Conservation (phyloP, 768 basidiomycete genomes). For the Cytidiella melzeri region DNA sequence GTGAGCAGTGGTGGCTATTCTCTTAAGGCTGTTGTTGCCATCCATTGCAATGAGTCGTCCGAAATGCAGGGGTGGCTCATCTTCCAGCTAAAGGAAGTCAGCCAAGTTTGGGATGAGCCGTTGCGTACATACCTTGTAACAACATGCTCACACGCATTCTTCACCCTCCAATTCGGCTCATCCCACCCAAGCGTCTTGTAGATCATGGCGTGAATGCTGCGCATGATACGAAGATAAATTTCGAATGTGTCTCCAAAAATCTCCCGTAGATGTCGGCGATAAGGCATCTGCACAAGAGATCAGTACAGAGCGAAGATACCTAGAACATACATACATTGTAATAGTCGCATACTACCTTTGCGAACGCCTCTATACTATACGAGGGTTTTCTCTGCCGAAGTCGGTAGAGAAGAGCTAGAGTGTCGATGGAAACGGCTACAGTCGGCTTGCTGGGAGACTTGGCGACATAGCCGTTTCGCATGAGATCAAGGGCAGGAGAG, state of each 20-base stretch:
- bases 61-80: slow-evolving; percentile 1
- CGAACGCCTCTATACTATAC: slow-evolving; percentile 13
- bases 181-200: slow-evolving; percentile 22
- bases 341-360: slow-evolving; percentile 10
- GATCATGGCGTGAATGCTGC: slow-evolving; percentile 18
- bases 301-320: too few relatives aligned
- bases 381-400: slow-evolving; percentile 10
- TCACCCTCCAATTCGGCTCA: slow-evolving; percentile 26
- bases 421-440: slow-evolving; percentile 8
- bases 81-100: slow-evolving; percentile 1
- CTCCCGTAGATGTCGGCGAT: slow-evolving; percentile 15
- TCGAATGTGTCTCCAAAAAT: slow-evolving; percentile 31
- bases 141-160: slow-evolving; percentile 32
- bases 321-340: slow-evolving; percentile 7
- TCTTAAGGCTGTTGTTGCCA: slow-evolving; percentile 10
- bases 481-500: slow-evolving; percentile 9
- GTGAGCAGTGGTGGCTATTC: neutral
- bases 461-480: slow-evolving; percentile 5
- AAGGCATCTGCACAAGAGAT: slow-evolving; percentile 25
- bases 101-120: neutral
- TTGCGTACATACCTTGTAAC: slow-evolving; percentile 26
- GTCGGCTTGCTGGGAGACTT: slow-evolving; percentile 1
- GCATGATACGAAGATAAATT: slow-evolving; percentile 26
- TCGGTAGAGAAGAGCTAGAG: slow-evolving; percentile 5
- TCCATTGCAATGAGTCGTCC: slow-evolving; percentile 1